A percentile compares a stretch with the other conserved stretches of the same genome.
These are phyloP conservation scores for Plasmodium fragile DNA, from an alignment of 169 alveolate species.

Conservation along the genomic window DNA sequence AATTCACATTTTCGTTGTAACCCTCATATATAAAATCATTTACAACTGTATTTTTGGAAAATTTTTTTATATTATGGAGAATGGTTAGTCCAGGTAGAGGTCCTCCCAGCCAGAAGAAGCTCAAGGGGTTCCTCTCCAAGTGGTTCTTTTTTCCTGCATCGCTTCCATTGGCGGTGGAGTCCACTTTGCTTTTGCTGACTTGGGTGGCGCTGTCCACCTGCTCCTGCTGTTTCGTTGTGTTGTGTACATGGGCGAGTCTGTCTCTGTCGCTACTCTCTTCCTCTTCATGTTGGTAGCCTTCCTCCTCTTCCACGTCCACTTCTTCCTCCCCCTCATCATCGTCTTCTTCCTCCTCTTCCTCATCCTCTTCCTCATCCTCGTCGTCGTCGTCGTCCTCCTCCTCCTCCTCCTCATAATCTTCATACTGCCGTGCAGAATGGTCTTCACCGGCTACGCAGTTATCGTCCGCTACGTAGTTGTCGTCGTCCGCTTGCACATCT, in stretches of 20 bases:
- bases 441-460: not conserved
- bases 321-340: not conserved
- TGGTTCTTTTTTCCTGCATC: not conserved
- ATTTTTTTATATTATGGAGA: slow-evolving; percentile 55
- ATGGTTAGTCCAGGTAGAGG: slow-evolving; percentile 74
- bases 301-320: not conserved
- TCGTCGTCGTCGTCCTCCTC: not conserved
- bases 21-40: slow-evolving; percentile 73
- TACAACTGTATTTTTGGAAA: slow-evolving; percentile 47
- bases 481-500: not conserved
- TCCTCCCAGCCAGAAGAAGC: slow-evolving; percentile 72
- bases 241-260: not conserved
- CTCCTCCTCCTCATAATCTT: slow-evolving; percentile 4
- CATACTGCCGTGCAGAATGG: not conserved
- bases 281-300: not conserved
- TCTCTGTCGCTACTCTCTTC: not conserved
- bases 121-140: slow-evolving; percentile 32
- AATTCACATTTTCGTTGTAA: slow-evolving; percentile 39
- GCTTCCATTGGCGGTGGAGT: slow-evolving; percentile 2
- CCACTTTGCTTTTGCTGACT: not conserved
- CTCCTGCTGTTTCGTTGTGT: not conserved
- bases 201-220: not conserved
- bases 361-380: not conserved
- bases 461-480: not conserved
- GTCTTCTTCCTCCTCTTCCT: not conserved